These are phyloP conservation scores for Tetrahymena malaccensis DNA, from an alignment of 73 alveolate species.

Conservation along the genomic window DNA sequence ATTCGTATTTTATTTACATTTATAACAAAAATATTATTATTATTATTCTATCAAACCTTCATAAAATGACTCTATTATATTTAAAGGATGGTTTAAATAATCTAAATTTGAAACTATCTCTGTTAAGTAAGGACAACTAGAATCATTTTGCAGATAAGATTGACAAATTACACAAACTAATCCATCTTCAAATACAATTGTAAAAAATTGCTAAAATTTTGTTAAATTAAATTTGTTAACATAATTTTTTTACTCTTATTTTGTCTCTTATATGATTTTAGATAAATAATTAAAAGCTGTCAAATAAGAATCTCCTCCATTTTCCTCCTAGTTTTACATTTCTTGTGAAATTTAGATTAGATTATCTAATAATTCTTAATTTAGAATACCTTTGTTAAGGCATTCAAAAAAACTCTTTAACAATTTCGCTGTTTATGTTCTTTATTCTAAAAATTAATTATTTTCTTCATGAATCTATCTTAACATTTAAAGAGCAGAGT, in stretches of 20 bases:
- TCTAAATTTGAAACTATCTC: background rate
- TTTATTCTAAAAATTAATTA: background rate
- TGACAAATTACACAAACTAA: background rate
- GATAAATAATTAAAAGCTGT: background rate
- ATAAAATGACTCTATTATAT: background rate
- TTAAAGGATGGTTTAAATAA: background rate
- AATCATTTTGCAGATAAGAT: background rate
- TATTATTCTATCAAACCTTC: too few relatives aligned
- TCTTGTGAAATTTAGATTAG: too few relatives aligned
- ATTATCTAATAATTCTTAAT: too few relatives aligned
- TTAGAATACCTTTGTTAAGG: background rate
- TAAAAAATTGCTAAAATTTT: background rate
- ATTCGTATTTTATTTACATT: background rate
- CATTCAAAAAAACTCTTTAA: too few relatives aligned
- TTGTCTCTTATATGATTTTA: background rate
- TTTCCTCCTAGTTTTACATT: too few relatives aligned
- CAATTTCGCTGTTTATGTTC: background rate
- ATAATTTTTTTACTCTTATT: background rate
- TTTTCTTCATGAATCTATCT: background rate
- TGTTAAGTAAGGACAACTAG: background rate
- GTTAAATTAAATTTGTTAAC: background rate
- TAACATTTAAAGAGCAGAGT: background rate
- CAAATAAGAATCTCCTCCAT: background rate
- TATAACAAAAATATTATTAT: background rate
- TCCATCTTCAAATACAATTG: background rate